Conservation (phyloP, 169 alveolate genomes). For the Nephromyces sp. region DNA sequence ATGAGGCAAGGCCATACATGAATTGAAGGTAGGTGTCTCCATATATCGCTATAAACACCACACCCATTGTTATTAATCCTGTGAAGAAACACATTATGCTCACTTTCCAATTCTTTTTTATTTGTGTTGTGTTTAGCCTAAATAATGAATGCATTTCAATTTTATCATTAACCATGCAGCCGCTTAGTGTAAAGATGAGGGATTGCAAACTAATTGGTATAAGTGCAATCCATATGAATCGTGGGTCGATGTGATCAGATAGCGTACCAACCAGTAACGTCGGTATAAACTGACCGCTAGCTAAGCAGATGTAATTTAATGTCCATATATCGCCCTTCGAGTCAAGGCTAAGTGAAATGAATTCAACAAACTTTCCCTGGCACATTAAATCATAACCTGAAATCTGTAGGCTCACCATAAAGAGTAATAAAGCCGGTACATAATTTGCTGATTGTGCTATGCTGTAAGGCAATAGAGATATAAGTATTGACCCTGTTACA, state of each 20-base stretch:
- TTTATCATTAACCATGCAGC: too few species aligned
- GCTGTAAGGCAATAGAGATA: constrained; percentile 5
- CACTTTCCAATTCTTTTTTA: too few species aligned
- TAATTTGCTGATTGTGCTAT: too few species aligned
- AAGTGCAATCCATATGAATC: neutral
- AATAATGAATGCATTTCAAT: too few species aligned
- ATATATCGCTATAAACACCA: too few species aligned
- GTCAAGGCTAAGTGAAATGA: neutral
- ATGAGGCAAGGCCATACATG: neutral
- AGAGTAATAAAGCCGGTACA: neutral
- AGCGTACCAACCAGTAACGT: constrained; percentile 2
- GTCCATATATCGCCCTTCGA: neutral
- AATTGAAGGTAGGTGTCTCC: too few species aligned
- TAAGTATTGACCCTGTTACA: neutral
- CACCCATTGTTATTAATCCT: too few species aligned
- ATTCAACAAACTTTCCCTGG: constrained; percentile 3
- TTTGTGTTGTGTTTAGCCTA: too few species aligned
- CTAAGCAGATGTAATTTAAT: neutral
- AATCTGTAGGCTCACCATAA: neutral
- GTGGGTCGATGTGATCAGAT: neutral
- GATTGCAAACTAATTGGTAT: constrained; percentile 6
- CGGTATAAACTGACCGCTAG: neutral
- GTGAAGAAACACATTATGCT: too few species aligned
- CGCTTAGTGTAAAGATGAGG: neutral
- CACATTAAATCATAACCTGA: constrained; percentile 14